Evolutionary conservation across 331 rosid genomes (phyloP), one percentile per base, ranked within the genome.

Genomic region (Cydonia oblonga): DNA sequence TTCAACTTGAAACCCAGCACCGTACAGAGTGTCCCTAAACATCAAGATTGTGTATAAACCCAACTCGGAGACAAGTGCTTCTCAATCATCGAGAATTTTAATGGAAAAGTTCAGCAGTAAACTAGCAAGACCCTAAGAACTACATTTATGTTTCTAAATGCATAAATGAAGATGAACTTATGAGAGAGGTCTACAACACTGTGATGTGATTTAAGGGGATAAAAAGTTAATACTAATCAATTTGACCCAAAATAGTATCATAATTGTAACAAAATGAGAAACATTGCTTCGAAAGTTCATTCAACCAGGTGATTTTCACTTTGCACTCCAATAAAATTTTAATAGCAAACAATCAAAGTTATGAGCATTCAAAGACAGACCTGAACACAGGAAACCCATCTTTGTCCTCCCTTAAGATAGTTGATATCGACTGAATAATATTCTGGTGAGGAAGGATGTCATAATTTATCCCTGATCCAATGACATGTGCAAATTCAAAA

Each of bases 371-470:
- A 33, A 73, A 18, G 28, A 61, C 77, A 75, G 82, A 93, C 98
- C 98, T 91, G 90, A 87, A 86, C 63, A 83, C 87, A 74, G 92
- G 97, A 81, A 89, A 92, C 78, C 92, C 96, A 70, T 91, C 96
- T 80, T 81, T 87, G 86, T 89, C 92, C 82, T 84, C 81, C 44
- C 68, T 81, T 83, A 93, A 81, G 79, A 93, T 91, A 56, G 87
- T 74, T 68, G 81, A 65, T 76, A 91, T 85, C 38, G 96, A 87
- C 72, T 56, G 85, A 81, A 93, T 85, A 25, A 93, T 78, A 71
- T 86, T 87, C 68, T 86, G 82, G 81, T 89, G 83, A 30, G 98
- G 96, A 82, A 91, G 58, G 73, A 83, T 46, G 60, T 91, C 87
- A 79, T 76, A 84, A 71, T 74, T 83, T 83, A 84, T 81, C 68